Evolutionary conservation across 2,329 filamentous ascomycete species (phyloP).

Genomic region (Claviceps lovelessii): DNA sequence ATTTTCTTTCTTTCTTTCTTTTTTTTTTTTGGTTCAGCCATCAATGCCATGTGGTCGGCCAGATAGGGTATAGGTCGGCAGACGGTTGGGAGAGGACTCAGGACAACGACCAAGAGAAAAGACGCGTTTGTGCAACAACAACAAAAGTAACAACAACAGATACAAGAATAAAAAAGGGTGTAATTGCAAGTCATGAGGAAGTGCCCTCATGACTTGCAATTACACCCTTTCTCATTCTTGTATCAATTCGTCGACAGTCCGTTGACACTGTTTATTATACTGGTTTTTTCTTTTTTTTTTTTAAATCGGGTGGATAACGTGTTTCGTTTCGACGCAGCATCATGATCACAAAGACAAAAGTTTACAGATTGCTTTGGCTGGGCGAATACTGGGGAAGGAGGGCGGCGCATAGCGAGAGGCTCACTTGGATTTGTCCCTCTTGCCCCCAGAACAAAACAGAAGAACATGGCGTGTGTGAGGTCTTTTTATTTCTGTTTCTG

Average conservation of each 20-base stretch:
- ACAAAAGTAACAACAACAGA: slow-evolving; percentile 7
- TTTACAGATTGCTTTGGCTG: slow-evolving; percentile 3
- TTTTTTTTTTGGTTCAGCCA: neutral
- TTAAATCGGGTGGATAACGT: neutral
- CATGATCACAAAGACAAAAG: slow-evolving; percentile 16
- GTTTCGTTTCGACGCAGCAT: slow-evolving; percentile 11
- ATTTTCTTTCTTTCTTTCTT: too few relatives aligned
- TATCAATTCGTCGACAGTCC: slow-evolving; percentile 26
- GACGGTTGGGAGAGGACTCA: slow-evolving; percentile 11
- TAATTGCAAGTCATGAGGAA: slow-evolving; percentile 1
- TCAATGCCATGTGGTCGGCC: slow-evolving; percentile 9
- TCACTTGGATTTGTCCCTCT: neutral
- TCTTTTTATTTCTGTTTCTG: slow-evolving; percentile 6
- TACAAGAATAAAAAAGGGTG: too few relatives aligned
- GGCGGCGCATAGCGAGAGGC: neutral
- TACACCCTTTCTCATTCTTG: slow-evolving; percentile 28
- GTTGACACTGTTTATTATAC: slow-evolving; percentile 12
- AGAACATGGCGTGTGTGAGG: slow-evolving; percentile 15
- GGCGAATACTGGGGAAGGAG: slow-evolving; percentile 4
- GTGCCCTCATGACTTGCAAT: slow-evolving; percentile 25
- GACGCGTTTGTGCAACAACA: slow-evolving; percentile 16
- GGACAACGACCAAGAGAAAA: slow-evolving; percentile 16
- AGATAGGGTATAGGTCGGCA: slow-evolving; percentile 20
- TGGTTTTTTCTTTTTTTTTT: neutral
- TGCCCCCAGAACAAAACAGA: neutral